phyloP scores from a whole-genome alignment of 192 early-diverging fungal genomes.

The Gaertneriomyces semiglobifer region DNA sequence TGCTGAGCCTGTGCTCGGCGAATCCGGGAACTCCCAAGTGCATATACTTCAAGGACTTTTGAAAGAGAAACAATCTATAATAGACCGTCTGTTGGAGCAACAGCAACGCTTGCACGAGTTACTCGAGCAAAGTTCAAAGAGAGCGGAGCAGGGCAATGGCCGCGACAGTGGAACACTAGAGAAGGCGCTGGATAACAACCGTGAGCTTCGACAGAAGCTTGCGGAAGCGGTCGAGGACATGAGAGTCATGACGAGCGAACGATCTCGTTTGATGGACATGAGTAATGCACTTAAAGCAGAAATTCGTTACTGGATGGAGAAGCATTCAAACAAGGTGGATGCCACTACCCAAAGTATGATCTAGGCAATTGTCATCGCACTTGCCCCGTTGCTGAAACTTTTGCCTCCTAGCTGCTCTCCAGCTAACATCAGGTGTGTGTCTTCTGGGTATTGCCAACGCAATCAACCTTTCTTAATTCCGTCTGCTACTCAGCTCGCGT shows the following conservation, averaged over 20 bases:
- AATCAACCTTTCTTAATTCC: no score
- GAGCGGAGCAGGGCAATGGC: background rate
- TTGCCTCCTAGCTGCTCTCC: no score
- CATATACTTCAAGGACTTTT: constrained; percentile 20
- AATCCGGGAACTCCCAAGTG: constrained; percentile 5
- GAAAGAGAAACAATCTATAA: constrained; percentile 24
- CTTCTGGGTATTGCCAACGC: no score
- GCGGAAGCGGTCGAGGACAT: constrained; percentile 12
- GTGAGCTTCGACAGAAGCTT: constrained; percentile 7
- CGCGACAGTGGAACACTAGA: background rate
- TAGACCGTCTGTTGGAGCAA: constrained; percentile 21
- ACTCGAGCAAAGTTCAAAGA: constrained; percentile 3
- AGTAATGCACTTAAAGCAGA: constrained; percentile 36
- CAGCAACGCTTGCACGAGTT: constrained; percentile 19
- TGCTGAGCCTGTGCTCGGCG: background rate
- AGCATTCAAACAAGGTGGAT: constrained; percentile 8
- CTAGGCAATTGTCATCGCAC: background rate
- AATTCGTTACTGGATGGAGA: constrained; percentile 26
- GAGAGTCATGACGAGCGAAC: constrained; percentile 10
- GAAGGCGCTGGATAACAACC: constrained; percentile 7
- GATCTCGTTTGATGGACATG: constrained; percentile 32
- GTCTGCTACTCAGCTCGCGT: background rate
- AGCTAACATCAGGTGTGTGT: no score
- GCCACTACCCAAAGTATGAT: constrained; percentile 21
- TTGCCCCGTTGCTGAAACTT: background rate